These are phyloP conservation scores for Haematococcus lacustris DNA, from an alignment of 139 green algal species.

Conservation along the genomic window DNA sequence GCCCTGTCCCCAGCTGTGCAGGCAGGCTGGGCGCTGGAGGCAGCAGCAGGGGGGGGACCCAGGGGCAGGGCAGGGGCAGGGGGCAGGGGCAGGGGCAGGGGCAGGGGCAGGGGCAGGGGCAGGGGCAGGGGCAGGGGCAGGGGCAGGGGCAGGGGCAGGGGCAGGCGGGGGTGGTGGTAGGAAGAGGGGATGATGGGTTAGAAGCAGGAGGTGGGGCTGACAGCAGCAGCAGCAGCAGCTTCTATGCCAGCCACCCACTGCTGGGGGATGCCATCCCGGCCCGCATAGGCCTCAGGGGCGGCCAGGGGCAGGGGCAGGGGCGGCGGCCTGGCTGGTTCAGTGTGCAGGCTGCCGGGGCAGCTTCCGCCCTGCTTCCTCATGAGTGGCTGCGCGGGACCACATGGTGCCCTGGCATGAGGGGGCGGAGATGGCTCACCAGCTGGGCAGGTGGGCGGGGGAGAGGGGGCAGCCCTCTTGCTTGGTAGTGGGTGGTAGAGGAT, in stretches of 20 bases:
- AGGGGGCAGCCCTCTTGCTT: background rate
- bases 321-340: background rate
- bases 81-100: background rate
- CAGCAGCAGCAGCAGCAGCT: conserved; percentile 4
- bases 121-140: background rate
- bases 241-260: conserved; percentile 17
- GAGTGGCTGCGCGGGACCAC: conserved; percentile 16
- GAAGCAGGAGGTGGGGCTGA: background rate
- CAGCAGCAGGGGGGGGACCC: background rate
- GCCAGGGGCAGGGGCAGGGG: background rate
- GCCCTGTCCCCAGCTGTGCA: conserved; percentile 48
- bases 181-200: background rate
- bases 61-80: background rate
- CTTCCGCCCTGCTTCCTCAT: conserved; percentile 25
- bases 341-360: background rate
- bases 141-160: background rate
- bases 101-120: background rate
- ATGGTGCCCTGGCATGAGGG: conserved; percentile 40
- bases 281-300: conserved; percentile 27
- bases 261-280: conserved; percentile 42
- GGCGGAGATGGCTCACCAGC: conserved; percentile 12
- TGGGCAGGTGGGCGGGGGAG: background rate
- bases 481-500: background rate
- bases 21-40: background rate
- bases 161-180: background rate